These are phyloP conservation scores for Ophiostoma montium DNA, from an alignment of 2,329 filamentous ascomycete genomes.

Conservation along the genomic window DNA sequence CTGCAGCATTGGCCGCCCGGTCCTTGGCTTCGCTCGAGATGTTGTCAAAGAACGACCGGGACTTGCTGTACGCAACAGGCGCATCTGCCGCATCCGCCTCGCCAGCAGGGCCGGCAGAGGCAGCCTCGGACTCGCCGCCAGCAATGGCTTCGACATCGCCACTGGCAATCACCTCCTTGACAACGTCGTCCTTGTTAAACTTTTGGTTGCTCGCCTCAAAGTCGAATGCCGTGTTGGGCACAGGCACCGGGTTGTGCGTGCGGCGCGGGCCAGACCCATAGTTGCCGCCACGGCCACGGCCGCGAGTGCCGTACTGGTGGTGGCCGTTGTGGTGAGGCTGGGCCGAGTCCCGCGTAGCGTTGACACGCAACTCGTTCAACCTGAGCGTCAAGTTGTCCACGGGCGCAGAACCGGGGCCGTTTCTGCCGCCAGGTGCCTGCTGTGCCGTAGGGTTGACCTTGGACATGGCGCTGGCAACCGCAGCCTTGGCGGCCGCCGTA, in stretches of 20 bases:
- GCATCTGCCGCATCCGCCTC: conserved; percentile 17
- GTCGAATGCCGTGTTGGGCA: conserved; percentile 84
- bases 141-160: conserved; percentile 21
- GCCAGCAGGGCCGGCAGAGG: not conserved
- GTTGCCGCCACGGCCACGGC: conserved; percentile 24
- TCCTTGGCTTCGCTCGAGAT: conserved; percentile 92
- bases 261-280: conserved; percentile 31
- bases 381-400: conserved; percentile 62
- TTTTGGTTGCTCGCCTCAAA: conserved; percentile 78
- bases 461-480: conserved; percentile 39
- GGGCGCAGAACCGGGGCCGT: conserved; percentile 11
- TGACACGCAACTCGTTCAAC: conserved; percentile 63
- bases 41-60: conserved; percentile 91
- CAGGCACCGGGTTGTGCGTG: conserved; percentile 56
- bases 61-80: conserved; percentile 64
- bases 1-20: conserved; percentile 55
- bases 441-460: conserved; percentile 39
- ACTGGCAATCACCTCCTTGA: conserved; percentile 69
- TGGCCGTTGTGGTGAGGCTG: not conserved
- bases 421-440: conserved; percentile 59
- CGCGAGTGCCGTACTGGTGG: conserved; percentile 17
- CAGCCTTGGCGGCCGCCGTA: conserved; percentile 60
- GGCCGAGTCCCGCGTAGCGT: conserved; percentile 30
- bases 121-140: conserved; percentile 15
- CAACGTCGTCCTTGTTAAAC: conserved; percentile 74